phyloP scores from a whole-genome alignment of 164 flowering plant species.

The Saururus chinensis region DNA sequence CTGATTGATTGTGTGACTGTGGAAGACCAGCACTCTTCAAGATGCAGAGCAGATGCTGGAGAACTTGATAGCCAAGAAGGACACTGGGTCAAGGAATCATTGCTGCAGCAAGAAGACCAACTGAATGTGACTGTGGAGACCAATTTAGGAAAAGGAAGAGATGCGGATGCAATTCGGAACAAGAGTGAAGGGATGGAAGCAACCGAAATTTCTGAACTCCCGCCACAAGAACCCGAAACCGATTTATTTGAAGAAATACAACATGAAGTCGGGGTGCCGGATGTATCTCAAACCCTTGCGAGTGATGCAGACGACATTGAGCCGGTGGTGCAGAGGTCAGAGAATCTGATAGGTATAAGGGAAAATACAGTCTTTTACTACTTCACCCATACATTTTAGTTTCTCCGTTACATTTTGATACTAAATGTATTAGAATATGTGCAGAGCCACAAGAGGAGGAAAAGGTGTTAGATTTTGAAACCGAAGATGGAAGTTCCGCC shows the following conservation, averaged over 20 bases:
- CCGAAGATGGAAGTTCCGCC: constrained; percentile 31
- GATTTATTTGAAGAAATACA: constrained; percentile 7
- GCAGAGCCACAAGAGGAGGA: constrained; percentile 25
- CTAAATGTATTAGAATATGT: background rate
- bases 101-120: constrained; percentile 7
- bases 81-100: constrained; percentile 8
- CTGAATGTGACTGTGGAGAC: constrained; percentile 3
- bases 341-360: constrained; percentile 21
- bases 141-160: constrained; percentile 10
- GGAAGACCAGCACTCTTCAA: constrained; percentile 9
- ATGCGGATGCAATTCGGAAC: constrained; percentile 1
- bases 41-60: constrained; percentile 10
- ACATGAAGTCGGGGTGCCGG: constrained; percentile 20
- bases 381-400: background rate
- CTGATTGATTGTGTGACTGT: constrained; percentile 21
- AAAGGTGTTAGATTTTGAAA: constrained; percentile 14
- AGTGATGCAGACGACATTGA: constrained; percentile 12
- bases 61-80: constrained; percentile 14
- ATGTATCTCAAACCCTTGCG: constrained; percentile 15
- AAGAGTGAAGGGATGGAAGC: background rate
- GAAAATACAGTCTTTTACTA: constrained; percentile 10
- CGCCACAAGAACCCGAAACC: background rate
- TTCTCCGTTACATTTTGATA: background rate
- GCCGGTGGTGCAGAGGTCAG: constrained; percentile 14
- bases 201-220: background rate